Evolutionary conservation across 2,329 filamentous ascomycete genomes (phyloP).

Genomic region (Xylariaceae sp.): DNA sequence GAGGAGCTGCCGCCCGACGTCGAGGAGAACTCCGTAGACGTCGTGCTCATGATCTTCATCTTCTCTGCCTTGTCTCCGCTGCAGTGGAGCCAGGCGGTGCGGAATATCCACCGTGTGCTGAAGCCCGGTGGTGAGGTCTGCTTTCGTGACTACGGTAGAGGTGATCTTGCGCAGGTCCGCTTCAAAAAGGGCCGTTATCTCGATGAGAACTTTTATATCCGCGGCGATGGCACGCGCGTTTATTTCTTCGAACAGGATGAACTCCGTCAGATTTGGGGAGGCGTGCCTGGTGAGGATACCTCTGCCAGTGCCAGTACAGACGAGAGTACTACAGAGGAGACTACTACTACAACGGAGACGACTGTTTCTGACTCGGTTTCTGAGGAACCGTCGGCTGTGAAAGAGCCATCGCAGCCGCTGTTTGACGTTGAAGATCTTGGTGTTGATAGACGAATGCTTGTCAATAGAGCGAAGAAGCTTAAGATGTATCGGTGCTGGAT

Average conservation of each 20-base stretch:
- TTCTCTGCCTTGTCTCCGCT: constrained; percentile 83
- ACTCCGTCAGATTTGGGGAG: constrained; percentile 70
- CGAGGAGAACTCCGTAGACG: constrained; percentile 73
- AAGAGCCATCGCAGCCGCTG: constrained; percentile 29
- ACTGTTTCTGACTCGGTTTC: constrained; percentile 20
- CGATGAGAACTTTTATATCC: constrained; percentile 94
- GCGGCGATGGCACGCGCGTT: constrained; percentile 90
- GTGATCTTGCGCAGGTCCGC: constrained; percentile 90
- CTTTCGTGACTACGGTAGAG: constrained; percentile 94
- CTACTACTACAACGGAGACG: constrained; percentile 10
- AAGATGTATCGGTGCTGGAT: constrained; percentile 99
- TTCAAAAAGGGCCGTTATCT: constrained; percentile 95
- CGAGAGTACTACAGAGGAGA: background rate
- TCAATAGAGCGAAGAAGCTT: constrained; percentile 82
- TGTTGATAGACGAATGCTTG: constrained; percentile 80
- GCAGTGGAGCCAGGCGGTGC: constrained; percentile 79
- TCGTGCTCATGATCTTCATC: constrained; percentile 93
- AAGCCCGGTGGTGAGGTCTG: constrained; percentile 91
- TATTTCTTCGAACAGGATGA: constrained; percentile 95
- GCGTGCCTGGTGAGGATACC: constrained; percentile 22
- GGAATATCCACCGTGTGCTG: constrained; percentile 74
- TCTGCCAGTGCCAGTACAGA: constrained; percentile 6
- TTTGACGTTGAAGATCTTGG: constrained; percentile 77
- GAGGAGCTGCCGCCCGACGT: constrained; percentile 71
- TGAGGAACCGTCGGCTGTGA: constrained; percentile 2